Evolutionary conservation across 2,329 filamentous ascomycete species (phyloP), one percentile per base, ranked within the genome.

Genomic region (Aspergillus sp.): DNA sequence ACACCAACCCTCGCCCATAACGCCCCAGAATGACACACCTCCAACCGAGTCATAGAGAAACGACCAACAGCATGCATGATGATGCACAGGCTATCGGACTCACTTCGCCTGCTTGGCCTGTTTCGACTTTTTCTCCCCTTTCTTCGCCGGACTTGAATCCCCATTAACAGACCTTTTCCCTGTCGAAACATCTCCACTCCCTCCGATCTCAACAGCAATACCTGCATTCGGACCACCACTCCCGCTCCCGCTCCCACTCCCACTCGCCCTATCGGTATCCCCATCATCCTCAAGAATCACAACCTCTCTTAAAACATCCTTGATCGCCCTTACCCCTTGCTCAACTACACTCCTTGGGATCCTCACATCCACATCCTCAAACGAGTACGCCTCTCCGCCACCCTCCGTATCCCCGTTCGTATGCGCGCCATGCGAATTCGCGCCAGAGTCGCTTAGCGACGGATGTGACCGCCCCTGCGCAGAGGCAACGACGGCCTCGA

Each of bases 401-500:
- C 55, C 60, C 7, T 67, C 63, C 22, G 46, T 55, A 9, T 50
- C 54, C 15, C 54, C 46, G 22, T 45, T 59, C 7, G 11, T 50
- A 19, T 23, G 61, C n/a, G 66, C 50, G 8, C 64, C 65, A 60
- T 72, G 68, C 64, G 67, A 73, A 38, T 60, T 68, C n/a, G 58
- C 62, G 48, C 68, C 68, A 34, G 62, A 57, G 49, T 63, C 61
- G 53, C 22, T 64, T 8, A 72, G 68, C 57, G 68, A 73, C 28
- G 75, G 70, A 58, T 73, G 72, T 50, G 65, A 66, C 65, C 70
- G 64, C 8, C 73, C 75, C 63, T 75, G 73, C 23, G 80, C 79
- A 30, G 81, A 78, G 54, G 80, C 78, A 64, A 85, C 78, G 15
- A 88, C 82, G 31, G 81, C 79, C 19, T 79, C 80, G 72, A 85